These are phyloP conservation scores for Psilocybe azurescens DNA, from an alignment of 768 basidiomycete species.

Conservation along the genomic window DNA sequence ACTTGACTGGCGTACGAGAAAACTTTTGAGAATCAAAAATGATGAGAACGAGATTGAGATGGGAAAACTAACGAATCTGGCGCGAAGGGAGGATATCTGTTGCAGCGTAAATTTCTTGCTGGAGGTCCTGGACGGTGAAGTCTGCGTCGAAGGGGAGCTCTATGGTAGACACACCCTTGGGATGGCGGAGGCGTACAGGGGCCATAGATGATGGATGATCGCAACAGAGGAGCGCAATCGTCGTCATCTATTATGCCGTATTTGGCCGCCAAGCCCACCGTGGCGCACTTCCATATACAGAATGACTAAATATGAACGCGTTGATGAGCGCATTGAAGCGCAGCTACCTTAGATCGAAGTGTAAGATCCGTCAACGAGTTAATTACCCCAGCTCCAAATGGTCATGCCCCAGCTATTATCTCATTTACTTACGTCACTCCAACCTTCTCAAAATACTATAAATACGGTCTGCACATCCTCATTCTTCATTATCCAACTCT, in stretches of 20 bases:
- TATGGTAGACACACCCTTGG: slow-evolving; percentile 82
- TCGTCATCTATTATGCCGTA: slow-evolving; percentile 26
- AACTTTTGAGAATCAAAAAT: neutral
- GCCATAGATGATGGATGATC: slow-evolving; percentile 51
- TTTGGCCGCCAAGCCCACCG: slow-evolving; percentile 12
- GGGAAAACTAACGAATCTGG: slow-evolving; percentile 70
- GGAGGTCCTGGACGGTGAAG: slow-evolving; percentile 76
- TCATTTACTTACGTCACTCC: slow-evolving; percentile 11
- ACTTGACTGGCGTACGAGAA: slow-evolving; percentile 56
- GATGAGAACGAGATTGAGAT: neutral
- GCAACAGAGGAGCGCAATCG: neutral
- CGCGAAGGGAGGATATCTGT: slow-evolving; percentile 77
- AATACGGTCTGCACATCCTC: neutral
- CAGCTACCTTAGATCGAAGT: slow-evolving; percentile 7
- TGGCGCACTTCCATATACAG: slow-evolving; percentile 9
- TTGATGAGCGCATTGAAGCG: neutral
- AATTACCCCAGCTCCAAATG: slow-evolving; percentile 5
- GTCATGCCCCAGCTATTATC: slow-evolving; percentile 16
- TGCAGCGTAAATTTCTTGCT: slow-evolving; percentile 66
- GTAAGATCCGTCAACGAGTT: slow-evolving; percentile 1
- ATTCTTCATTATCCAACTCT: slow-evolving; percentile 1
- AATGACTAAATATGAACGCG: neutral
- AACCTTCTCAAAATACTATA: slow-evolving; percentile 13
- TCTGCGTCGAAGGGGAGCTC: slow-evolving; percentile 61
- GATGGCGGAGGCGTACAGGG: slow-evolving; percentile 80